These are phyloP conservation scores for Crotalaria pallida DNA, from an alignment of 306 rosid species.

Conservation along the genomic window DNA sequence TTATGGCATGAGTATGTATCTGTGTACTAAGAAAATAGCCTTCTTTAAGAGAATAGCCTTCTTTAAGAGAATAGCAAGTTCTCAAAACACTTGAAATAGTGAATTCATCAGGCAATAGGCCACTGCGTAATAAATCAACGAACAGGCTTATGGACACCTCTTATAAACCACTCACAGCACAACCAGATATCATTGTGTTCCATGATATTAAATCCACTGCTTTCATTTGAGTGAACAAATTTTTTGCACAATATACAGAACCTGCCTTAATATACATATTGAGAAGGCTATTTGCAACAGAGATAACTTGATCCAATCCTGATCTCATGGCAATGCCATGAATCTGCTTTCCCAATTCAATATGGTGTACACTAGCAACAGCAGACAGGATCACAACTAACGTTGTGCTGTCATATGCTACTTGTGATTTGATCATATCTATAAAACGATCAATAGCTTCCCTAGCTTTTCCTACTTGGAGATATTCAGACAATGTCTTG, in stretches of 20 bases:
- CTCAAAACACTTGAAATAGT: slow-evolving; percentile 66
- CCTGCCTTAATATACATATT: slow-evolving; percentile 64
- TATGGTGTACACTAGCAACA: too few relatives aligned
- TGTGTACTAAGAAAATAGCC: slow-evolving; percentile 42
- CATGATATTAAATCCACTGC: slow-evolving; percentile 67
- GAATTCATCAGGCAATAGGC: slow-evolving; percentile 57
- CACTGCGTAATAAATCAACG: slow-evolving; percentile 40
- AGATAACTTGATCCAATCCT: slow-evolving; percentile 35
- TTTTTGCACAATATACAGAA: slow-evolving; percentile 37
- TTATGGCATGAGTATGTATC: slow-evolving; percentile 59
- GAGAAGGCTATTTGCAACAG: slow-evolving; percentile 59
- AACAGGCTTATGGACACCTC: slow-evolving; percentile 47
- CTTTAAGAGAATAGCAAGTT: slow-evolving; percentile 57
- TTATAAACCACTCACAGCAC: slow-evolving; percentile 38
- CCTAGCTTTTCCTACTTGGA: too few relatives aligned
- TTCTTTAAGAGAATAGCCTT: slow-evolving; percentile 43
- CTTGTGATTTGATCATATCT: too few relatives aligned
- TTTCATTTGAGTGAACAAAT: slow-evolving; percentile 43
- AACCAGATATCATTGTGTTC: slow-evolving; percentile 77
- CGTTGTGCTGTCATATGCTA: too few relatives aligned
- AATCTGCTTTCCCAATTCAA: slow-evolving; percentile 70
- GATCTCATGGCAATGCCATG: slow-evolving; percentile 47
- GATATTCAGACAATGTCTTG: too few relatives aligned
- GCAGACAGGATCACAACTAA: too few relatives aligned
- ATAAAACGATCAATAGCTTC: too few relatives aligned